Evolutionary conservation across 441 rosid species (phyloP).

Genomic region (Theobroma grandiflorum): DNA sequence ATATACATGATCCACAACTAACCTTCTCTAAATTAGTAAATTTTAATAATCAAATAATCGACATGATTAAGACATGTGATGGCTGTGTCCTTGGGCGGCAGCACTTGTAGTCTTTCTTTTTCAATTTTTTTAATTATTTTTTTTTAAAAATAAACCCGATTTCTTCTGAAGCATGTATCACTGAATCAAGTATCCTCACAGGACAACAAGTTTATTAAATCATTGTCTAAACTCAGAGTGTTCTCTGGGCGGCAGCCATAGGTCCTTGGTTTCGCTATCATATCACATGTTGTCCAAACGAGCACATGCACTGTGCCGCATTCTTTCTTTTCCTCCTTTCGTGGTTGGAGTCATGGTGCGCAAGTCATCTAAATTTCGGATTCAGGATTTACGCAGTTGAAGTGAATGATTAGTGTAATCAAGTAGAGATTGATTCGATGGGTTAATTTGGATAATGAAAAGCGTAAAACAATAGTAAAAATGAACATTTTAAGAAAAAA

Average conservation of each 20-base stretch:
- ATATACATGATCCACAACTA: neutral
- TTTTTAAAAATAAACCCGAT: too few relatives aligned
- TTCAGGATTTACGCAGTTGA: too few relatives aligned
- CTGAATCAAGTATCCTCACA: neutral
- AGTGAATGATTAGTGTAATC: too few relatives aligned
- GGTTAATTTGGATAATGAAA: too few relatives aligned
- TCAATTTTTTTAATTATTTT: neutral
- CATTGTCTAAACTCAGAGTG: neutral
- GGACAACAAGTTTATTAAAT: too few relatives aligned
- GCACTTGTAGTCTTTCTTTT: too few relatives aligned
- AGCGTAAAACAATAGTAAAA: neutral
- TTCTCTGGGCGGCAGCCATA: neutral
- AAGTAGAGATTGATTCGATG: too few relatives aligned
- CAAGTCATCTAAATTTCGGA: too few relatives aligned
- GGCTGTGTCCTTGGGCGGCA: slow-evolving; percentile 11
- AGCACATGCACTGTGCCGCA: slow-evolving; percentile 6
- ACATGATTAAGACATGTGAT: slow-evolving; percentile 14
- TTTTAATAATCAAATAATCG: neutral
- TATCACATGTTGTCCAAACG: slow-evolving; percentile 9
- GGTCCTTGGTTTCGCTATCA: neutral
- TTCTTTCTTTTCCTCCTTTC: neutral
- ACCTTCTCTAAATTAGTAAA: neutral
- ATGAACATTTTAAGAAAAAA: neutral
- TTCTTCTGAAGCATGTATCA: neutral
- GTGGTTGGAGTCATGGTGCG: neutral